Evolutionary conservation across 108 stramenopile genomes (phyloP), one percentile per base, ranked within the genome.

Genomic region (Nitzschia palea): DNA sequence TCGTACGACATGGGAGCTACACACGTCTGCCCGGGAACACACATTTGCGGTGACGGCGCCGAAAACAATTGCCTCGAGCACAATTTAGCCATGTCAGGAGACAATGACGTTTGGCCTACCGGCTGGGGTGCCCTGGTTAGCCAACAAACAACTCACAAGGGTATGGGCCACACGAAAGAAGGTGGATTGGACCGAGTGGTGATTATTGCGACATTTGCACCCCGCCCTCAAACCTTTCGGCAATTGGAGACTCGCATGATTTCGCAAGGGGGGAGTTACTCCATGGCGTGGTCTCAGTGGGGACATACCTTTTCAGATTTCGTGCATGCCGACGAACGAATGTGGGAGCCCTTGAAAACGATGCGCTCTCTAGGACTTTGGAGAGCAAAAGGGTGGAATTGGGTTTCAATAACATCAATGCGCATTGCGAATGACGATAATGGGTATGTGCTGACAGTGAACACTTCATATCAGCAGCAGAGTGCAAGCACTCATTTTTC

Each of bases 241-340:
- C 25, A 20, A 17, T 28, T 64, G 62, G 62, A 64, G 31, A 64
- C 62, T 1, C 62, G 62, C 0, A 50, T 64, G 44, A 64, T 64
- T 64, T 61, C 61, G 20, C 73, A 71, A 33, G 86, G 82, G 30
- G 80, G 77, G 14, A 71, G 74, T 15, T 87, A 84, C 52, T 72
- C 73, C 3, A 25, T 83, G 8, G 47, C 62, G 4, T 87, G 86
- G 86, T 57, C 73, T 34, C 76, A 80, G 32, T 87, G 86, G 86
- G 86, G 86, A 14, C 76, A 80, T 54, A 84, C 78, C 1, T 65
- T 87, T 44, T 51, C 51, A 17, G 86, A 87, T 64, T 80, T 82
- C 55, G 71, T 55, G 8, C 33, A 81, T 59, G 60, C 80, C 4
- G 63, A 71, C 14, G 51, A 37, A 52, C 45, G 61, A 47, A 84